Base-by-base conservation (phyloP, 208 protist species). In the Crithidia fasciculata region DNA sequence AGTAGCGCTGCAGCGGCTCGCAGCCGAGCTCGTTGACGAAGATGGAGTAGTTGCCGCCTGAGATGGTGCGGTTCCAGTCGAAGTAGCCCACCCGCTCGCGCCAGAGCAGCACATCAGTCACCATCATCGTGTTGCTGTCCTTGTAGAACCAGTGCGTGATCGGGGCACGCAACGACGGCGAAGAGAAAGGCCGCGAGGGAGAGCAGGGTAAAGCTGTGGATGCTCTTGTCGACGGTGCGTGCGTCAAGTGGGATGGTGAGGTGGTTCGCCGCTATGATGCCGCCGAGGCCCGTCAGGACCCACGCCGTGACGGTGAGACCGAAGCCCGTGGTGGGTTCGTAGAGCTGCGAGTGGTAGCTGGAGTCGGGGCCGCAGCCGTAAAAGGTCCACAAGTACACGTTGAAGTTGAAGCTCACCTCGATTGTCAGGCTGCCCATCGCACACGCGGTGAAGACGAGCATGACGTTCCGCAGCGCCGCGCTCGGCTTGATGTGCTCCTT, bases 61-160 rank as follows among this genome's bases (percentile, higher is more conserved):
- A 69, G 5, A 43, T 13, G 37, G 59, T 73, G 45, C 60, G 28
- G 63, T 84, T 79, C 86, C 89, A 94, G 65, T 81, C 67, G 53
- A 94, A 85, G 69, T 76, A 67, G 43, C 80, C 65, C 3, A 78
- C 45, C 15, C 80, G 74, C 59, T 82, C 59, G 37, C 79, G 78
- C 84, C 86, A 95, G 50, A 95, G 76, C 74, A 89, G 75, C 15
- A 92, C 79, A 18, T 95, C 85, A 9, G 72, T 88, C 40, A 82
- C 63, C 36, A 37, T 69, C 49, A 66, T 74, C 45, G 77, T 89
- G 18, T 47, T 68, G 52, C 60, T 74, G 72, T 87, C 61, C 79
- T 95, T 95, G 83, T 92, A 95, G 75, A 87, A 88, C 82, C 87
- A 95, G 70, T 91, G 87, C 9, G 87, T 58, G 60, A 91, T 84